Evolutionary conservation across 805 yeast species (phyloP).

Genomic region (Geotrichum ghanense): DNA sequence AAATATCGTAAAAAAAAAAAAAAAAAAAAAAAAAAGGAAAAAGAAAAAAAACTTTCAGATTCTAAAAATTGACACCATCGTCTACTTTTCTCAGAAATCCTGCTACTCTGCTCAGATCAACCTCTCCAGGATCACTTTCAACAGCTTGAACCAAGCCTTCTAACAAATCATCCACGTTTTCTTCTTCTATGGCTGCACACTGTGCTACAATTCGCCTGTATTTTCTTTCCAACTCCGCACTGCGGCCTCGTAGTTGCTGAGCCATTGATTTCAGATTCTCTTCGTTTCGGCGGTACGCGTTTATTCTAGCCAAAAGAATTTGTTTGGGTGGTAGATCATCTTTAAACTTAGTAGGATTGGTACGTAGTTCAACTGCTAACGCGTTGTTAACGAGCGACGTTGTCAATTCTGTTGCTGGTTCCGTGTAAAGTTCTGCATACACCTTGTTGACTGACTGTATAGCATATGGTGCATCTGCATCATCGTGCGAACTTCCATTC

Average conservation of each 20-base stretch:
- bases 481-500: background rate
- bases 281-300: conserved; percentile 69
- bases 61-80: conserved; percentile 5
- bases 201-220: conserved; percentile 81
- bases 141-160: conserved; percentile 85
- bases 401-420: background rate
- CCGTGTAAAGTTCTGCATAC: background rate
- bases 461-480: background rate
- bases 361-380: background rate
- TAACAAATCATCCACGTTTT: conserved; percentile 66
- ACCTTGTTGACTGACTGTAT: background rate
- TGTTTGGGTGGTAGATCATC: conserved; percentile 34
- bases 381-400: background rate
- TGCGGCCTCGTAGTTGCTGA: conserved; percentile 39
- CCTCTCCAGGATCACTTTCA: conserved; percentile 69
- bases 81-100: conserved; percentile 44
- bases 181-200: conserved; percentile 80
- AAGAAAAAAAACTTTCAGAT: too few species aligned
- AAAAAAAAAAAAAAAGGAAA: too few species aligned
- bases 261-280: conserved; percentile 41
- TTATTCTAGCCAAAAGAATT: conserved; percentile 63
- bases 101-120: conserved; percentile 44
- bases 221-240: conserved; percentile 53
- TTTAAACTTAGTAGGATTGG: background rate
- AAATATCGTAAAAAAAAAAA: too few species aligned